Evolutionary conservation across 805 yeast genomes (phyloP).

Genomic region (Ogataea parapolymorpha): DNA sequence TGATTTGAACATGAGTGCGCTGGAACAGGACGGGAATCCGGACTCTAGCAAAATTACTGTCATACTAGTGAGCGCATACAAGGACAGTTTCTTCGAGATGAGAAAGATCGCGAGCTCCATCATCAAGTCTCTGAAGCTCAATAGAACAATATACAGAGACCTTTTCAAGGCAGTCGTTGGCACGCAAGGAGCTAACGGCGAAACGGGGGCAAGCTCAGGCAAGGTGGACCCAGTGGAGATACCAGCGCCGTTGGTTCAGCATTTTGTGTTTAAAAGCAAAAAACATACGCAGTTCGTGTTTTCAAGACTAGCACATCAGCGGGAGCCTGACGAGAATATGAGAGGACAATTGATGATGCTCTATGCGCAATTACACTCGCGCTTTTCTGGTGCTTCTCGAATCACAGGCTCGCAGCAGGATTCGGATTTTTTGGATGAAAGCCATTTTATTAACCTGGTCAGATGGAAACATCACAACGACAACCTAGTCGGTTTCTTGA

Average conservation of each 20-base stretch:
- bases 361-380: conserved; percentile 27
- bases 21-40: conserved; percentile 13
- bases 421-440: conserved; percentile 14
- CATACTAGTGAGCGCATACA: conserved; percentile 61
- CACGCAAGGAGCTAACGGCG: conserved; percentile 29
- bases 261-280: conserved; percentile 77
- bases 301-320: conserved; percentile 23
- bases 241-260: conserved; percentile 60
- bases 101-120: conserved; percentile 57
- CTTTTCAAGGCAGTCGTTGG: conserved; percentile 29
- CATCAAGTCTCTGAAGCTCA: conserved; percentile 38
- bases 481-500: conserved; percentile 24
- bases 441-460: conserved; percentile 24
- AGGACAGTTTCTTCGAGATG: conserved; percentile 75
- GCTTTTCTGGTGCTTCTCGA: conserved; percentile 1
- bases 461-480: conserved; percentile 28
- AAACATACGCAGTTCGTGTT: conserved; percentile 58
- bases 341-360: conserved; percentile 28
- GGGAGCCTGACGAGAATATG: conserved; percentile 17
- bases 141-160: conserved; percentile 32
- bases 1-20: conserved; percentile 24
- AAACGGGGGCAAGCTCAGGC: conserved; percentile 30
- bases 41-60: conserved; percentile 36
- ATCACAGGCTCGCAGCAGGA: conserved; percentile 12
- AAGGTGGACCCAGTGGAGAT: conserved; percentile 48